Base-by-base conservation (phyloP, 768 basidiomycete genomes). In the Hericium alpestre region DNA sequence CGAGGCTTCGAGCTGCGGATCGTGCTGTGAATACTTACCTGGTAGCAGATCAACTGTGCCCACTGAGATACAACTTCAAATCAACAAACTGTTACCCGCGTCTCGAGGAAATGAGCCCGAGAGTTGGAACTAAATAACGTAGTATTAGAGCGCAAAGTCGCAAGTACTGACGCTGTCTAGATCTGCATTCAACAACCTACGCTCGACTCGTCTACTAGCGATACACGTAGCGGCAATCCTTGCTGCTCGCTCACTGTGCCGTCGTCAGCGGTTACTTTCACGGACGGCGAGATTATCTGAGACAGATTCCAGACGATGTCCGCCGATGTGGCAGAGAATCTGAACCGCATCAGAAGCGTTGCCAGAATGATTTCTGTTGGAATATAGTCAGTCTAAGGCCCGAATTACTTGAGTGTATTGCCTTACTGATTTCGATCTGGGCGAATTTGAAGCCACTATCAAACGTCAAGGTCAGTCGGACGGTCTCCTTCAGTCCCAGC, bases 371-470 rank as follows among this genome's bases (percentile, higher is more conserved):
- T 37, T 37, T 48, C 53, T 4, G 23, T 22, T 9, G 15, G 7
- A 18, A 5, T 22, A 38, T 23, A 16, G 32, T 53, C 52, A 53
- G 52, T 5, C 32, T 32, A n/a, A 15, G 37, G 11, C 16, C 13
- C 4, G 38, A 13, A 5, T 13, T 16, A 11, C 10, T 6, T 23
- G 49, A n/a, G 4, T 38, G 32, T 1, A 23, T 41, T 22, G 15
- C 25, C 54, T n/a, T 20, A 62, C 61, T 62, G 27, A 62, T 62
- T 43, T 62, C 61, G 12, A 59, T n/a, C 52, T 58, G 41, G 1
- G 61, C 46, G 46, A 62, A 59, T 37, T 57, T 62, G 61, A 55
- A 62, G n/a, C 61, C 61, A 46, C 58, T 58, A 25, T 15, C 15
- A 13, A 6, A 12, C 3, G 13, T 41, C 38, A 46, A 37, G 12